Base-by-base conservation (phyloP, 257 asterid species). In the Forsythia viridissima region DNA sequence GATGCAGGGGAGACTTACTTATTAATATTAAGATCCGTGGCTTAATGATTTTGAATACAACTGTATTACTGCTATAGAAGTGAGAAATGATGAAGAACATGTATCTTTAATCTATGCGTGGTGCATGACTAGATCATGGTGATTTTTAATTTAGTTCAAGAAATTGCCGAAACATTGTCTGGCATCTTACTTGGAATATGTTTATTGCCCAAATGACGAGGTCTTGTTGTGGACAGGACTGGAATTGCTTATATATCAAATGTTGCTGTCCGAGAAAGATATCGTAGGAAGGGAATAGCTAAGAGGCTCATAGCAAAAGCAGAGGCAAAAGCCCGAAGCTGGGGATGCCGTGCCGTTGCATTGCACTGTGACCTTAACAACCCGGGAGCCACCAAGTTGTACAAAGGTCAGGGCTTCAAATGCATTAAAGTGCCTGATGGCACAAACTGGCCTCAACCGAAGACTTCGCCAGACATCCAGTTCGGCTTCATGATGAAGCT, bases 281-380 rank as follows among this genome's bases (percentile, higher is more conserved):
- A 79, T 40, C 94, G 97, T 1, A 82, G 93, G 44, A 94, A 91
- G 82, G 97, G 99, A 73, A 91, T 94, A 79, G 97, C 89, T 0
- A 94, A 87, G 81, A 85, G 75, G 77, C 92, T 94, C 9, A 70
- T 94, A 13, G 87, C 92, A 4, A 86, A 90, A 84, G 98, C 98
- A 0, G 98, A 93, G 86, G 86, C 92, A 8, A 87, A 91, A 82
- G 99, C 99, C 37, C 82, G 77, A 84, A 85, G 85, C 67, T 91
- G 99, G 98, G 99, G 94, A 13, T 94, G 99, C 39, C 95, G 97
- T 0, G 96, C 97, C 66, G 76, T 94, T 65, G 98, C 98, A 4
- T 81, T 94, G 83, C 99, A 94, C 68, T 90, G 94, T 11, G 98
- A 91, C 82, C 84, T 84, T 42, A 87, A 80, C 67, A 93, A 94